These are phyloP conservation scores for Astragalus membranaceus DNA, from an alignment of 306 rosid species.

Conservation along the genomic window DNA sequence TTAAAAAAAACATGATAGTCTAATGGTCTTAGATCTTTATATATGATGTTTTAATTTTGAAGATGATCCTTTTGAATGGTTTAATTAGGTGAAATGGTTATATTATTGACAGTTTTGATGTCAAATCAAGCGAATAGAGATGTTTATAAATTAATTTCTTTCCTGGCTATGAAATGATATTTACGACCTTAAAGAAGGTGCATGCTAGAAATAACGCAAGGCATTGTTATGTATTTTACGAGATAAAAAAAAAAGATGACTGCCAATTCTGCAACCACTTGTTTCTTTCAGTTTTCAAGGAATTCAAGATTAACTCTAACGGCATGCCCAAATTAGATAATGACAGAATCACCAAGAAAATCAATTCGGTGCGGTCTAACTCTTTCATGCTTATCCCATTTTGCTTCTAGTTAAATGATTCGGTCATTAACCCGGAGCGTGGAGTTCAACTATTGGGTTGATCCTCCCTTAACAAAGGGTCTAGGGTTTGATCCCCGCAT, in stretches of 20 bases:
- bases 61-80: not conserved
- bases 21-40: not conserved
- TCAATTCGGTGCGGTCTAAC: not conserved
- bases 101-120: not conserved
- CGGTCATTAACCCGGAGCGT: too few relatives aligned
- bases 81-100: not conserved
- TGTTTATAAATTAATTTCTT: not conserved
- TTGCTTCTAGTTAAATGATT: not conserved
- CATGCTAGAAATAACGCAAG: not conserved
- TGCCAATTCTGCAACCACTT: not conserved
- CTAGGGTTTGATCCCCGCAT: too few relatives aligned
- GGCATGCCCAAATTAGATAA: not conserved
- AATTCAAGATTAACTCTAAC: not conserved
- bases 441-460: too few relatives aligned
- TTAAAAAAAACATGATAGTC: too few relatives aligned
- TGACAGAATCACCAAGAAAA: not conserved
- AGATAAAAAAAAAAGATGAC: not conserved
- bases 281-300: not conserved
- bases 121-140: not conserved
- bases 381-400: not conserved
- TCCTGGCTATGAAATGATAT: not conserved
- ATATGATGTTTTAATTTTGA: not conserved
- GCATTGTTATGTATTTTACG: not conserved
- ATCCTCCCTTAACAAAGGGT: too few relatives aligned
- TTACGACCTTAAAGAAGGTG: not conserved